phyloP scores from a whole-genome alignment of 164 flowering plant species.

The Buxus sempervirens region DNA sequence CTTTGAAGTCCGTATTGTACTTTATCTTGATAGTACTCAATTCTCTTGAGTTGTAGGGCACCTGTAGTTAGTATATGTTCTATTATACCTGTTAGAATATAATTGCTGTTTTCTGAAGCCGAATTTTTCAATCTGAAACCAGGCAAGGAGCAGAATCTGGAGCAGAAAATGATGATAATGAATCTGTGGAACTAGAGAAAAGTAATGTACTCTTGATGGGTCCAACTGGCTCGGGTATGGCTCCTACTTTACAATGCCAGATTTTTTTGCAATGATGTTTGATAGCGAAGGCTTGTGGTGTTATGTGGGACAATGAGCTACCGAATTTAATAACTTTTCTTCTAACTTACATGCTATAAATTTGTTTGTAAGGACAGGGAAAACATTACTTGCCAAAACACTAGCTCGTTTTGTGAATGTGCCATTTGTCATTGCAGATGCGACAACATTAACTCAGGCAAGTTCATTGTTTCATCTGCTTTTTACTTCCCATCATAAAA shows the following conservation, averaged over 20 bases:
- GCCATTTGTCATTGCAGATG: slow-evolving; percentile 98
- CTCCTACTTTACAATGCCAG: slow-evolving; percentile 4
- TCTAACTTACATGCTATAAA: slow-evolving; percentile 15
- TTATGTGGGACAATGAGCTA: slow-evolving; percentile 1
- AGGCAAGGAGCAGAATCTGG: slow-evolving; percentile 68
- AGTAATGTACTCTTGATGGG: slow-evolving; percentile 99
- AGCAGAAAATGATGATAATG: slow-evolving; percentile 54
- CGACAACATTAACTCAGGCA: slow-evolving; percentile 94
- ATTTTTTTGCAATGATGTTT: background rate
- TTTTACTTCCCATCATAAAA: background rate
- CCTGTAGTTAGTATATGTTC: background rate
- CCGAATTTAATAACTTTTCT: slow-evolving; percentile 2
- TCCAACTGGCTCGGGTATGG: slow-evolving; percentile 95
- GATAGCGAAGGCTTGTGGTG: background rate
- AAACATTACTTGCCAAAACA: slow-evolving; percentile 94
- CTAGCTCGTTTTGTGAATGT: slow-evolving; percentile 96
- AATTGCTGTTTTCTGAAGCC: slow-evolving; percentile 13
- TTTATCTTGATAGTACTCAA: background rate
- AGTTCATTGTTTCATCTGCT: slow-evolving; percentile 18
- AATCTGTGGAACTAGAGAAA: slow-evolving; percentile 81
- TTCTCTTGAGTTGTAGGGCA: slow-evolving; percentile 3
- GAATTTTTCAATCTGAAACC: slow-evolving; percentile 25
- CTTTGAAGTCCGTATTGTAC: background rate
- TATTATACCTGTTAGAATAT: slow-evolving; percentile 3
- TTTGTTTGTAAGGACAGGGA: slow-evolving; percentile 52